These are phyloP conservation scores for Allantophomopsis lycopodina DNA, from an alignment of 2,329 filamentous ascomycete genomes.

Conservation along the genomic window DNA sequence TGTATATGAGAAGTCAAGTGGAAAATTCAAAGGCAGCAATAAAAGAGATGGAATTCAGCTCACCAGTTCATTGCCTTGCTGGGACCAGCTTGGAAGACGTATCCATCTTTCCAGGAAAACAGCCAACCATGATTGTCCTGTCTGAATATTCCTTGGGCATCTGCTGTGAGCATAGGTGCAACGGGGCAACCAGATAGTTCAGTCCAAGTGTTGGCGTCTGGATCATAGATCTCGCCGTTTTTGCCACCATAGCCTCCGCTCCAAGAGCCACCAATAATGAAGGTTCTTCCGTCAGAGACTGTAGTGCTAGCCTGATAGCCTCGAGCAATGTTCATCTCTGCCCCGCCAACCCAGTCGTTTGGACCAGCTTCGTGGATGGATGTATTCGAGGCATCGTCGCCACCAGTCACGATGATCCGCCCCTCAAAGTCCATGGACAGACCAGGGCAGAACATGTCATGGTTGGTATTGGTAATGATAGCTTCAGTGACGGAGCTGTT, in stretches of 20 bases:
- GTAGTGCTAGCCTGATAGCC: conserved; percentile 38
- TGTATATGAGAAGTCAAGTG: too few relatives aligned
- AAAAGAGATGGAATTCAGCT: too few relatives aligned
- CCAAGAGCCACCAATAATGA: conserved; percentile 44
- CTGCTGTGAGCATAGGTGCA: conserved; percentile 34
- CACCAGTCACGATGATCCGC: conserved; percentile 37
- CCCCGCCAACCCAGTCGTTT: conserved; percentile 23
- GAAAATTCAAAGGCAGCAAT: too few relatives aligned
- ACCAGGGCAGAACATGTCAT: conserved; percentile 45
- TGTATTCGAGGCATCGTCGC: conserved; percentile 30
- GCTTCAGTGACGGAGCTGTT: conserved; percentile 12
- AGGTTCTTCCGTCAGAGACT: conserved; percentile 36
- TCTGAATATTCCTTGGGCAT: conserved; percentile 26
- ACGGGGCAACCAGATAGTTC: conserved; percentile 26
- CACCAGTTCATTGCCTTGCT: conserved; percentile 39
- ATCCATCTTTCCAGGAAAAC: conserved; percentile 31
- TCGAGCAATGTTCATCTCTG: conserved; percentile 29
- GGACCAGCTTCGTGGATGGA: conserved; percentile 29
- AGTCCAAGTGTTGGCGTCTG: conserved; percentile 30
- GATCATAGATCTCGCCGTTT: conserved; percentile 40
- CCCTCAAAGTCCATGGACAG: conserved; percentile 34
- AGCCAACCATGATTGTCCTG: conserved; percentile 41
- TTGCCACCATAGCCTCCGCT: conserved; percentile 34
- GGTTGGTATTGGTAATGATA: conserved; percentile 25
- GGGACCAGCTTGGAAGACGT: conserved; percentile 40